Conservation (phyloP, 192 early-diverging fungal species). For the Chytriomyces sp. region DNA sequence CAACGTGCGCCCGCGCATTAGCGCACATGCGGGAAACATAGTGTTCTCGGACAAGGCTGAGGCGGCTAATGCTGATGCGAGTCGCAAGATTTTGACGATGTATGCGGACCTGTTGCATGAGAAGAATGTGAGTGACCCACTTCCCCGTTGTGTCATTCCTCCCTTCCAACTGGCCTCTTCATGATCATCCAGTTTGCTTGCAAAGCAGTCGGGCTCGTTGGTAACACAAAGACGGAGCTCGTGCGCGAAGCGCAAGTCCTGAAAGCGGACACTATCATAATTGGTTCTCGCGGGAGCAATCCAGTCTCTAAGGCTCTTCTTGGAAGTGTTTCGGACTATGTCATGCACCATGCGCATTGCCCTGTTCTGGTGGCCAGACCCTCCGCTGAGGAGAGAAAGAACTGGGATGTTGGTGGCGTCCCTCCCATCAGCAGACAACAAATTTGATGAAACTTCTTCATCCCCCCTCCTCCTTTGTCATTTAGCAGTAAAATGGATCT, state of each 20-base stretch:
- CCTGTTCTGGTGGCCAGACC: slow-evolving; percentile 18
- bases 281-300: slow-evolving; percentile 61
- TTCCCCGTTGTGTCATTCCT: not conserved
- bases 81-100: not conserved
- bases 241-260: slow-evolving; percentile 55
- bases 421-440: no score
- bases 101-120: not conserved
- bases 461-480: no score
- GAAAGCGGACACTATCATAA: slow-evolving; percentile 53
- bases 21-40: not conserved
- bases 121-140: not conserved
- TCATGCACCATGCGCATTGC: slow-evolving; percentile 17
- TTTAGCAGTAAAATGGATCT: no score
- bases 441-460: no score
- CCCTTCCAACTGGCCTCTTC: not conserved
- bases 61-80: not conserved
- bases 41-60: not conserved
- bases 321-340: slow-evolving; percentile 16
- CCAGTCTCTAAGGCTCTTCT: slow-evolving; percentile 51
- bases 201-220: slow-evolving; percentile 15
- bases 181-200: slow-evolving; percentile 3
- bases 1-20: not conserved
- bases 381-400: not conserved
- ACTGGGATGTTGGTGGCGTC: no score
- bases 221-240: slow-evolving; percentile 45